Evolutionary conservation across 2,329 filamentous ascomycete genomes (phyloP), one percentile per base, ranked within the genome.

Genomic region (Scedosporium apiospermum): DNA sequence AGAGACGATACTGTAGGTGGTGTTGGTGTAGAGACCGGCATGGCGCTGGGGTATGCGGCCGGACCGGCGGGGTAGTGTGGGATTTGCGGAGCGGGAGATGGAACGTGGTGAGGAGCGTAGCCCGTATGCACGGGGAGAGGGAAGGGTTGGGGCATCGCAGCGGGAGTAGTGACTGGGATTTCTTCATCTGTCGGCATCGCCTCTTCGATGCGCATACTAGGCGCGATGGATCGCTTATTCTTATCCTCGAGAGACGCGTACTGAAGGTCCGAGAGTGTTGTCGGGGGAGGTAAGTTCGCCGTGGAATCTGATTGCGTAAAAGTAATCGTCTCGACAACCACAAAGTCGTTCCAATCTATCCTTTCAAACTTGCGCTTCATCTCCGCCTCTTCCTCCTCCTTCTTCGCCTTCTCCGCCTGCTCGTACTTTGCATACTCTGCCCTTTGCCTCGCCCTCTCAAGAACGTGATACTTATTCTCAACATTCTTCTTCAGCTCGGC

Each of bases 261-360:
- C 73, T 98, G 93, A 18, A 99, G 81, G 69, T 99, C 95, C 66
- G 91, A 90, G 51, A 97, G 85, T 4, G 89, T 92, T 3, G 91
- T 95, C 1, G 95, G 95, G 1, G 93, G 89, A 38, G 93, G 93
- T 10, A 99, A 86, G 66, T 95, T 88, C 44, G 87, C 86, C 66
- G 90, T 84, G 67, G 97, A 93, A 73, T 99, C 95, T 46, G 85
- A 84, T 68, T 96, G 93, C 64, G 86, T 92, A 74, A 99, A 99
- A 16, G 91, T 81, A 62, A 99, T 93, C 0, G 93, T 97, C 75
- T 97, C 95, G 55, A 97, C 92, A 21, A 99, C 89, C 41, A 93
- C 88, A 69, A 99, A 99, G 72, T 98, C 93, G 71, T 96, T 91
- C 95, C 95, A 99, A 74, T 99, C 95, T 66, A 99, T 95, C 69